A percentile compares a stretch with the other conserved stretches of the same genome.
Evolutionary conservation across 1,284 basidiomycete species (phyloP).

Genomic region (Boletus chippewaensis): DNA sequence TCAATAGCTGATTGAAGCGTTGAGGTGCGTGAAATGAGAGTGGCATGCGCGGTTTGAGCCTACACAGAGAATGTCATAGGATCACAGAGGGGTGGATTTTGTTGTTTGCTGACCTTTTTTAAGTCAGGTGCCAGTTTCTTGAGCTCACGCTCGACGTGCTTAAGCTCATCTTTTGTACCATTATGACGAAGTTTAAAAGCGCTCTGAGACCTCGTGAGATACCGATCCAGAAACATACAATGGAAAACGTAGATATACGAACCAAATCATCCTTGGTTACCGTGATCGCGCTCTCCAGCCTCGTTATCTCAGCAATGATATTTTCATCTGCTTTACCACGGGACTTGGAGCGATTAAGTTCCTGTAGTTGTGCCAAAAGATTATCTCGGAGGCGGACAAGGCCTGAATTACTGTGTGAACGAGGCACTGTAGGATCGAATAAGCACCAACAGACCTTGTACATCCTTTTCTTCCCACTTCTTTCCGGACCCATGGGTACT

Average conservation of each 20-base stretch:
- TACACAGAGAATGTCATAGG: constrained; percentile 23
- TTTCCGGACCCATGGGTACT: constrained; percentile 66
- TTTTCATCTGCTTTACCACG: constrained; percentile 78
- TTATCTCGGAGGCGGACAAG: constrained; percentile 70
- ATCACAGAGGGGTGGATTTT: neutral
- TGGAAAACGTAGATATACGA: constrained; percentile 20
- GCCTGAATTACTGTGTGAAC: constrained; percentile 37
- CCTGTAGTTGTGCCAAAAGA: constrained; percentile 73
- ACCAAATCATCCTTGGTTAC: constrained; percentile 83
- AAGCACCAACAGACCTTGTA: constrained; percentile 54
- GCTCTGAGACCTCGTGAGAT: constrained; percentile 35
- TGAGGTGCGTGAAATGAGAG: constrained; percentile 51
- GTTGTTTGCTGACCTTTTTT: constrained; percentile 45
- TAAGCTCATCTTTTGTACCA: constrained; percentile 74
- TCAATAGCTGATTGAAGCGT: constrained; percentile 59
- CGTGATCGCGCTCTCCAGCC: constrained; percentile 69
- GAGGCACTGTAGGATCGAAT: neutral
- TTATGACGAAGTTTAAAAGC: constrained; percentile 61
- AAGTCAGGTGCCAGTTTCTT: constrained; percentile 62
- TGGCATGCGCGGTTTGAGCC: constrained; percentile 49
- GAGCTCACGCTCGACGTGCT: constrained; percentile 67
- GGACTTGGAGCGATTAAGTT: constrained; percentile 77
- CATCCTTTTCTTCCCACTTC: constrained; percentile 92
- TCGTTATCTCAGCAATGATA: constrained; percentile 68
- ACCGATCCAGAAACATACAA: neutral